These are phyloP conservation scores for Cytidiella melzeri DNA, from an alignment of 768 basidiomycete genomes.

Conservation along the genomic window DNA sequence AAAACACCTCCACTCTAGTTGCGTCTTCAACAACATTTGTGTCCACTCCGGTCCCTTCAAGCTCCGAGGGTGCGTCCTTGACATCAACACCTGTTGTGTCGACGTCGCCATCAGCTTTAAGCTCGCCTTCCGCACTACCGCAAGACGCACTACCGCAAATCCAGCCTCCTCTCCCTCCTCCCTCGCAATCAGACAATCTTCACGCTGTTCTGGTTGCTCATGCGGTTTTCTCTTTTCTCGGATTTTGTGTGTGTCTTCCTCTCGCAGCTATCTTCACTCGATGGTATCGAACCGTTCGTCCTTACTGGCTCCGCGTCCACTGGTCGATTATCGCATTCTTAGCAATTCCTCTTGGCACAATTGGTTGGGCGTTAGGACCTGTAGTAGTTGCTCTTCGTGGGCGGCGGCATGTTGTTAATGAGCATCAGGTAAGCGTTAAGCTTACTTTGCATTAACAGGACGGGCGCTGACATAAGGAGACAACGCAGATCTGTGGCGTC, in stretches of 20 bases:
- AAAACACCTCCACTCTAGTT: neutral
- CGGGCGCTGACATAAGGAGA: neutral
- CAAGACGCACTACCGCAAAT: constrained; percentile 7
- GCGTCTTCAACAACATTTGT: neutral
- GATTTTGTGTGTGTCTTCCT: constrained; percentile 53
- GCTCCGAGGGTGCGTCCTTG: constrained; percentile 4
- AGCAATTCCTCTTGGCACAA: constrained; percentile 41
- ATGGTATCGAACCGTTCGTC: constrained; percentile 43
- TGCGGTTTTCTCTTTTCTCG: constrained; percentile 43
- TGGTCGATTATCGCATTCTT: constrained; percentile 42
- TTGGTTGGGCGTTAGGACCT: constrained; percentile 45
- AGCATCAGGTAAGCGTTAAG: constrained; percentile 26
- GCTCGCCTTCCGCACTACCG: constrained; percentile 8
- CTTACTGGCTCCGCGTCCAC: constrained; percentile 54
- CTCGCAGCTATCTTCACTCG: constrained; percentile 47
- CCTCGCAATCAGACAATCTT: constrained; percentile 17
- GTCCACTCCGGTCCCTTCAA: neutral
- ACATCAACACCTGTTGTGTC: constrained; percentile 5
- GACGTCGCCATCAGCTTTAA: constrained; percentile 11
- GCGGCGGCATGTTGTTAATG: constrained; percentile 38
- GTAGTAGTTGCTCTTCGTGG: constrained; percentile 38
- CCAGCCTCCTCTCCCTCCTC: constrained; percentile 1
- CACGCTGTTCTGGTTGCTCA: constrained; percentile 43
- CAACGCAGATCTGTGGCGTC: constrained; percentile 44
- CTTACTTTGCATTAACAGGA: neutral